phyloP scores from a whole-genome alignment of 768 basidiomycete genomes.

The Lactarius sanguifluus region DNA sequence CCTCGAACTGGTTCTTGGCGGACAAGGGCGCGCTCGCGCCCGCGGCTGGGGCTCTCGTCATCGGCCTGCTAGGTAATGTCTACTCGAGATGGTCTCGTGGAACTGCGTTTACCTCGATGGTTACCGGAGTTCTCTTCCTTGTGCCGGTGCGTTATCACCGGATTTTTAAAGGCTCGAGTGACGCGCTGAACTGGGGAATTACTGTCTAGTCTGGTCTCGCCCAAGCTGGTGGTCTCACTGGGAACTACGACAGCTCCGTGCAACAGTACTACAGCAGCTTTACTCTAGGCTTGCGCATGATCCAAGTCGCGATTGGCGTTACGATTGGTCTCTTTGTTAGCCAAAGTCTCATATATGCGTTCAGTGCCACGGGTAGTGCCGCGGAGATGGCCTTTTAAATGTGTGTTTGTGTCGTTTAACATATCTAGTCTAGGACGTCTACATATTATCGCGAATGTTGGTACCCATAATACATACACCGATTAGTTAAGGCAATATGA shows the following conservation, averaged over 20 bases:
- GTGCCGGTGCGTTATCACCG: conserved; percentile 63
- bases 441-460: conserved; percentile 21
- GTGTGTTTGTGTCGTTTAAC: conserved; percentile 8
- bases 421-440: conserved; percentile 24
- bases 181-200: not conserved
- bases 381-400: conserved; percentile 71
- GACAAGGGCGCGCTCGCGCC: conserved; percentile 73
- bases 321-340: conserved; percentile 83
- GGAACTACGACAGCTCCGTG: conserved; percentile 57
- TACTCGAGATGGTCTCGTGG: conserved; percentile 75
- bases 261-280: conserved; percentile 77
- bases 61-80: conserved; percentile 78
- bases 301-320: conserved; percentile 80
- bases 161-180: not conserved
- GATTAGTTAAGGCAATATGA: conserved; percentile 21
- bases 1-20: conserved; percentile 58
- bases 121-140: conserved; percentile 89
- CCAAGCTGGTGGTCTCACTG: conserved; percentile 67
- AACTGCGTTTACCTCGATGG: conserved; percentile 88
- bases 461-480: conserved; percentile 24
- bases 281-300: conserved; percentile 78
- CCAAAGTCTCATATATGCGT: conserved; percentile 75
- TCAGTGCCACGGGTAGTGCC: conserved; percentile 70
- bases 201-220: conserved; percentile 66
- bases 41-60: conserved; percentile 73